Evolutionary conservation across 164 flowering plant species (phyloP), one percentile per base, ranked within the genome.

Genomic region (Macadamia integrifolia): DNA sequence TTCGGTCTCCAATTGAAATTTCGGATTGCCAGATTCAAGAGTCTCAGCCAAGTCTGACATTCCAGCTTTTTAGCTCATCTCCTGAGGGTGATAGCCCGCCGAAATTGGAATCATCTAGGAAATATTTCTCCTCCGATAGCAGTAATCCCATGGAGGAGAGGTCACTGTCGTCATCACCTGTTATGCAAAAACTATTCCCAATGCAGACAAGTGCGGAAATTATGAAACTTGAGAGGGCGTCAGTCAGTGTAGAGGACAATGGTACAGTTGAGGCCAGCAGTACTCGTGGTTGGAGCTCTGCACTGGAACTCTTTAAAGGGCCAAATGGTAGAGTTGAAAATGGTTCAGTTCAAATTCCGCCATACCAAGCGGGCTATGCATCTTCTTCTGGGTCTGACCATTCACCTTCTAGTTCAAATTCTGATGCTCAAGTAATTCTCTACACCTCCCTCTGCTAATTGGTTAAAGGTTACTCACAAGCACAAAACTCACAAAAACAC

Each of bases 371-470:
- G 42, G 95, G 92, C 3, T 85, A 86, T 53, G 82, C 23, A 23
- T 23, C 87, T 49, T 87, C 90, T 29, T 88, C 95, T 58, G 91
- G 90, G 14, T 89, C 95, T 13, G 95, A 90, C 78, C 88, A 85
- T 72, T 93, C 96, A 10, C 98, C 96, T 63, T 83, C 95, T 32
- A 86, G 90, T 71, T 85, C 86, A 53, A 83, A 78, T 68, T 90
- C 89, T 57, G 96, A 87, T 81, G 64, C 81, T 66, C 93, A 87
- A 94, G 98, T 92, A 78, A 29, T 60, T 13, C 63, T 6, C 48
- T 6, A 3, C 35, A 28, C 28, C 6, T 28, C 40, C 23, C 46
- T 5, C 6, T 53, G 23, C 23, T 23, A 23, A 23, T 23, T 23
- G 23, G 23, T 23, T 23, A 23, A 23, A 23, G 23, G 23, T 23